Evolutionary conservation across 129 eudicot genomes (phyloP).

Genomic region (Solidago caesia): DNA sequence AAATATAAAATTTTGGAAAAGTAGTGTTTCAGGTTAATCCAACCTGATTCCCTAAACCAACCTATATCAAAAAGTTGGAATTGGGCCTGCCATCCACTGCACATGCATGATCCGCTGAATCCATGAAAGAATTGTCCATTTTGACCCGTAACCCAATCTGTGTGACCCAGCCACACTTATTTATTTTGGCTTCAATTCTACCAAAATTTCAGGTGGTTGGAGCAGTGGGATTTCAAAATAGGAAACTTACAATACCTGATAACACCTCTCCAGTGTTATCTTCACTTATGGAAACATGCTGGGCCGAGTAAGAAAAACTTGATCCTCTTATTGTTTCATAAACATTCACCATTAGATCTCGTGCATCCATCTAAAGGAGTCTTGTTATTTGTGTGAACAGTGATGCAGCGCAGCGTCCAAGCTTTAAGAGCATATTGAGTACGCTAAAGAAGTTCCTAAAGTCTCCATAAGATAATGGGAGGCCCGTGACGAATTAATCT

Average conservation of each 20-base stretch:
- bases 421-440: conserved; percentile 46
- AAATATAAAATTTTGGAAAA: too few species aligned
- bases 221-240: conserved; percentile 74
- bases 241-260: conserved; percentile 59
- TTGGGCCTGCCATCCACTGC: too few species aligned
- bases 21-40: too few species aligned
- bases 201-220: conserved; percentile 62
- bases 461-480: conserved; percentile 40
- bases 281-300: conserved; percentile 69
- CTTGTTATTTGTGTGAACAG: conserved; percentile 27
- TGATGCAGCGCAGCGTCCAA: conserved; percentile 57
- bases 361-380: neutral
- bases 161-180: too few species aligned
- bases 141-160: neutral
- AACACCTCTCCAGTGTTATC: conserved; percentile 52
- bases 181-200: neutral
- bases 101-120: too few species aligned
- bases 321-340: conserved; percentile 4
- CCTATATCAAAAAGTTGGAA: too few species aligned
- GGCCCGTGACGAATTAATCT: neutral
- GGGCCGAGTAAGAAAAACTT: conserved; percentile 62
- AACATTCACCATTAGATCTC: neutral
- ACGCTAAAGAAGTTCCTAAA: conserved; percentile 63
- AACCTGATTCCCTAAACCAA: too few species aligned
- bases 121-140: neutral